Base-by-base conservation (phyloP, 1,284 basidiomycete species). In the Ganoderma sinense region DNA sequence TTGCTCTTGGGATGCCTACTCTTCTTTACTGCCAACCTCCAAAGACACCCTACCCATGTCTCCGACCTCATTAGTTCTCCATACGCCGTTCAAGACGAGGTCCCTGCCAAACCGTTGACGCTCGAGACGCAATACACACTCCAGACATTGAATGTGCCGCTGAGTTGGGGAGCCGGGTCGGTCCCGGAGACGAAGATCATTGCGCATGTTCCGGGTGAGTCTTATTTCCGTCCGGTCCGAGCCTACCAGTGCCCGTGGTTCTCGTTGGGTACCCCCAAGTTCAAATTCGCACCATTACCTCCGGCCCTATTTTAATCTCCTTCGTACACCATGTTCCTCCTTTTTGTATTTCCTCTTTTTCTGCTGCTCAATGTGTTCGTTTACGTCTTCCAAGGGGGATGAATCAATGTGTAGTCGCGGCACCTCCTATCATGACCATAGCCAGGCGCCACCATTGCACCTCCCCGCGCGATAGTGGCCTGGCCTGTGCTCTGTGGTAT, bases 131-230 rank as follows among this genome's bases (percentile, higher is more conserved):
- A 79, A 65, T 80, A 76, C 59, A 77, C 77, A 0, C 68, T 79
- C 36, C 75, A 78, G 56, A 61, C 71, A 2, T 67, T 80, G 65
- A 78, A 75, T 59, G 64, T 67, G 2, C 75, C 80, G 7, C 66
- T 81, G n/a, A 74, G 69, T 23, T 82, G 81, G 81, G 78, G 76
- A 16, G 56, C 77, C 3, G 82, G 80, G 3, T 73, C 81, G 33
- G 85, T 91, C 14, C 90, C 89, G n/a, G 78, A 86, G 66, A 89
- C 91, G 2, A 84, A 84, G 58, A 81, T 91, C 13, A 79, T 92
- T 10, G 84, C 88, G 16, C 90, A 93, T 79, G 88, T 85, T 7
- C 89, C 90, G 76, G 91, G 91, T 89, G 48, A 63, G 76, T 69
- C 13, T 39, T 66, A 23, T 77, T 58, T 6, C 33, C 58, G n/a